These are phyloP conservation scores for Aureobasidium zeae DNA, from an alignment of 2,329 filamentous ascomycete species.

Conservation along the genomic window DNA sequence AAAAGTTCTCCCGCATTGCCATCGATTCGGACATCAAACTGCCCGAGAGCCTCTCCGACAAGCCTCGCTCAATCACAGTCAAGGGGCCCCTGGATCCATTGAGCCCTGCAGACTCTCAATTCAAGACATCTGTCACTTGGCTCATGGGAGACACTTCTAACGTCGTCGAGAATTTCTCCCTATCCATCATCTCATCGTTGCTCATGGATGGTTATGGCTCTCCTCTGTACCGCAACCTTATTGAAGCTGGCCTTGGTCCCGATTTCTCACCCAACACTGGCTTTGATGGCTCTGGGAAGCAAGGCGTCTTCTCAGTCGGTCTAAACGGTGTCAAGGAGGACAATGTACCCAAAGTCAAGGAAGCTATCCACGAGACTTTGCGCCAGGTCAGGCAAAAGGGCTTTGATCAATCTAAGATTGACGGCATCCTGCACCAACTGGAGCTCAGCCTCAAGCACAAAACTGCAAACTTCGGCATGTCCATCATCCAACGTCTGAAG, in stretches of 20 bases:
- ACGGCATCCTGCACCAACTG: slow-evolving; percentile 86
- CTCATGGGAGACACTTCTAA: slow-evolving; percentile 74
- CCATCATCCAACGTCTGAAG: slow-evolving; percentile 77
- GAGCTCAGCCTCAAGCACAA: slow-evolving; percentile 94
- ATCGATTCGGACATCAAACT: slow-evolving; percentile 65
- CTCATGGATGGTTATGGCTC: slow-evolving; percentile 93
- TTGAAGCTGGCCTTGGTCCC: slow-evolving; percentile 81
- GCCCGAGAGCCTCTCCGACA: slow-evolving; percentile 61
- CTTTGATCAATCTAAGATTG: slow-evolving; percentile 83
- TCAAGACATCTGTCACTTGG: slow-evolving; percentile 92
- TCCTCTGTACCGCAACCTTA: slow-evolving; percentile 77
- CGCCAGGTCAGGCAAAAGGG: slow-evolving; percentile 61
- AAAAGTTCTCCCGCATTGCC: slow-evolving; percentile 60
- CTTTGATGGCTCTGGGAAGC: slow-evolving; percentile 68
- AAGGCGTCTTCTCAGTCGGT: slow-evolving; percentile 81
- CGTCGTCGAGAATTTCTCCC: slow-evolving; percentile 77
- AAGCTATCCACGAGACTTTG: slow-evolving; percentile 63
- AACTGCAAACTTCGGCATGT: slow-evolving; percentile 89
- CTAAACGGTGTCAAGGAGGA: slow-evolving; percentile 79
- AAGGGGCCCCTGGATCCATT: slow-evolving; percentile 79
- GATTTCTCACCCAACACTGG: slow-evolving; percentile 94
- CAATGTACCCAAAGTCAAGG: slow-evolving; percentile 68
- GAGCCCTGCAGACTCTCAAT: slow-evolving; percentile 75
- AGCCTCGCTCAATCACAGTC: slow-evolving; percentile 60
- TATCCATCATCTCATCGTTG: slow-evolving; percentile 72